Evolutionary conservation across 1,139 yeast species (phyloP).

Genomic region (Pichia sp.): DNA sequence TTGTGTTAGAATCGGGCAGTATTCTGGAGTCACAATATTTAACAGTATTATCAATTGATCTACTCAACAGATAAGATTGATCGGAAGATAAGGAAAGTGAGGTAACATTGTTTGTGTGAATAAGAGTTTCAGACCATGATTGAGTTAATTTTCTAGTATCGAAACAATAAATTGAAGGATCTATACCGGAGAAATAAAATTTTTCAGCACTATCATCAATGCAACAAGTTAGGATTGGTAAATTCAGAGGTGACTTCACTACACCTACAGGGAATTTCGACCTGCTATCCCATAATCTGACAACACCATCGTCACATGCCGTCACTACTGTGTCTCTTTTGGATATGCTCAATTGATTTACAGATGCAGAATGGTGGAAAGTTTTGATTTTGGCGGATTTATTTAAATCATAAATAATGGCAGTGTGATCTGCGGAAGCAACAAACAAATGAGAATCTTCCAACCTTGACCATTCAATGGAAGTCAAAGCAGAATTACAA

Average conservation of each 20-base stretch:
- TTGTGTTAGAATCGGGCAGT: constrained; percentile 25
- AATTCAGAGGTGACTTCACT: constrained; percentile 17
- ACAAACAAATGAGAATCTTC: constrained; percentile 36
- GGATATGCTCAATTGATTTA: constrained; percentile 45
- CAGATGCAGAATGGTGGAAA: constrained; percentile 45
- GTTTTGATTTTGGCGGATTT: constrained; percentile 53
- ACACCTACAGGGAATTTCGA: constrained; percentile 38
- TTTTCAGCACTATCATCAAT: constrained; percentile 33
- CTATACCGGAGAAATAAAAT: constrained; percentile 61
- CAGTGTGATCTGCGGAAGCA: constrained; percentile 47
- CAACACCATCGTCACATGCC: constrained; percentile 62
- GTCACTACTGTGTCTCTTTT: constrained; percentile 23
- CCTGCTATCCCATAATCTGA: constrained; percentile 60
- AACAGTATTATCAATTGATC: constrained; percentile 53
- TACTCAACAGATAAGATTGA: constrained; percentile 46
- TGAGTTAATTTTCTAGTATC: constrained; percentile 41
- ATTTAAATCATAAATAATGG: constrained; percentile 50
- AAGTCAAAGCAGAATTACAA: constrained; percentile 43
- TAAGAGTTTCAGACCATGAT: constrained; percentile 41
- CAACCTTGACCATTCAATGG: constrained; percentile 40
- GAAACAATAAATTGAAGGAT: constrained; percentile 53
- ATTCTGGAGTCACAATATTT: constrained; percentile 49
- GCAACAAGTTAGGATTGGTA: constrained; percentile 55
- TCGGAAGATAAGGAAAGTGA: constrained; percentile 44
- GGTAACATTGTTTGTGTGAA: constrained; percentile 48